A percentile compares a stretch with the other conserved stretches of the same genome.
Evolutionary conservation across 2,329 filamentous ascomycete species (phyloP).

Genomic region (Pseudocercospora ulei): DNA sequence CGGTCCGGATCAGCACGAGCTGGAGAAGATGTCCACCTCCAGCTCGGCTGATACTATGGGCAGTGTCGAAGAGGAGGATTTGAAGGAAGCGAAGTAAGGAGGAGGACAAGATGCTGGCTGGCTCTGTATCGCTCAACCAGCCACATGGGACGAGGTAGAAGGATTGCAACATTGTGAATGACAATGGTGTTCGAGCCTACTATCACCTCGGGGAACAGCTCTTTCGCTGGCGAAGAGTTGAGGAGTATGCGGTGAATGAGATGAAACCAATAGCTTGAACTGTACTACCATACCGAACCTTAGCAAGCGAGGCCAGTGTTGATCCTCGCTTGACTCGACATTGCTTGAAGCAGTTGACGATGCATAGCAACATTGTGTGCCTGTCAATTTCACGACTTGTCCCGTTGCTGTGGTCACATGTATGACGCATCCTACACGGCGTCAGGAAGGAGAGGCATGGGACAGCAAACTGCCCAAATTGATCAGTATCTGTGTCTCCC

Average conservation of each 20-base stretch:
- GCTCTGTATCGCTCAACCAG: conserved; percentile 18
- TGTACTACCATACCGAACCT: conserved; percentile 5
- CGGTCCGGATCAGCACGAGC: conserved; percentile 49
- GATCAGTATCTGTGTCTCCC: neutral
- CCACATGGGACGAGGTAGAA: conserved; percentile 2
- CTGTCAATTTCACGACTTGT: neutral
- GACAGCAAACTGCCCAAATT: too few relatives aligned
- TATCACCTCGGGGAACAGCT: conserved; percentile 6
- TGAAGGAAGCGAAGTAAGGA: conserved; percentile 16
- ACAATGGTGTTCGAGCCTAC: neutral
- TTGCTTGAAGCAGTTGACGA: conserved; percentile 6
- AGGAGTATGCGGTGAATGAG: conserved; percentile 7
- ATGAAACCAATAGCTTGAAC: conserved; percentile 9
- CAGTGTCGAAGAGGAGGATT: conserved; percentile 49
- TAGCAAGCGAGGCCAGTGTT: conserved; percentile 6
- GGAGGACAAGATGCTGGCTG: too few relatives aligned
- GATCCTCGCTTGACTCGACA: neutral
- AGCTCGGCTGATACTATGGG: conserved; percentile 46
- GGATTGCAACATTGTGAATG: conserved; percentile 8
- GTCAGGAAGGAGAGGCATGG: too few relatives aligned
- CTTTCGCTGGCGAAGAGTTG: conserved; percentile 18
- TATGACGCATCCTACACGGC: too few relatives aligned
- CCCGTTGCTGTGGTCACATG: too few relatives aligned
- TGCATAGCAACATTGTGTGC: neutral
- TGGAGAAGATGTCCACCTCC: conserved; percentile 44